A percentile compares a stretch with the other conserved stretches of the same genome.
Conservation (phyloP, 192 early-diverging fungal species). For the Fimicolochytrium jonesii region DNA sequence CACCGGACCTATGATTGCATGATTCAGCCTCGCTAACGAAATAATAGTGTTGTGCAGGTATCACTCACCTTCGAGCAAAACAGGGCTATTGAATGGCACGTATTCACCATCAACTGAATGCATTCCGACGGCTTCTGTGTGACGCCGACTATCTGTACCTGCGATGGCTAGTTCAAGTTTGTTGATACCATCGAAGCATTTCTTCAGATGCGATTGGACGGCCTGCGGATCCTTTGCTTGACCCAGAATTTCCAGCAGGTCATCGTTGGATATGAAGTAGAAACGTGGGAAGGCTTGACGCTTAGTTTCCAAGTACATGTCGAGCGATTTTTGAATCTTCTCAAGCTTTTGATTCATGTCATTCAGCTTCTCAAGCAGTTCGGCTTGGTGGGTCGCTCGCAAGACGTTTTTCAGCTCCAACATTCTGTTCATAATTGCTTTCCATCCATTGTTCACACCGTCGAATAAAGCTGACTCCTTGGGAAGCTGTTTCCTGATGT, state of each 20-base stretch:
- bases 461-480: slow-evolving; percentile 55
- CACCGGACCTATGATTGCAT: slow-evolving; percentile 46
- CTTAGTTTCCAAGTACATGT: slow-evolving; percentile 62
- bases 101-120: slow-evolving; percentile 60
- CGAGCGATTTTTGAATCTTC: slow-evolving; percentile 59
- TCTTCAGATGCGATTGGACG: slow-evolving; percentile 58
- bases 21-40: too few species aligned
- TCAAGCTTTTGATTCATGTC: slow-evolving; percentile 59
- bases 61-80: slow-evolving; percentile 50
- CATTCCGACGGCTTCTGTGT: slow-evolving; percentile 56
- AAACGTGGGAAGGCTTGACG: slow-evolving; percentile 56
- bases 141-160: slow-evolving; percentile 48
- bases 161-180: slow-evolving; percentile 47
- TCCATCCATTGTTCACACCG: slow-evolving; percentile 43
- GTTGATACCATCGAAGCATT: slow-evolving; percentile 58
- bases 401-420: slow-evolving; percentile 45
- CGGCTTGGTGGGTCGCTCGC: slow-evolving; percentile 39
- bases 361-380: slow-evolving; percentile 40
- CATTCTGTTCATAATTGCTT: slow-evolving; percentile 44
- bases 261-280: slow-evolving; percentile 61
- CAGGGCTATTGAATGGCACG: slow-evolving; percentile 50
- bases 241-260: slow-evolving; percentile 55
- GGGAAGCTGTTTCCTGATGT: slow-evolving; percentile 58
- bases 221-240: slow-evolving; percentile 57
- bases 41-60: neutral